Conservation (phyloP, 2,329 filamentous ascomycete species). For the Talaromyces sp. region DNA sequence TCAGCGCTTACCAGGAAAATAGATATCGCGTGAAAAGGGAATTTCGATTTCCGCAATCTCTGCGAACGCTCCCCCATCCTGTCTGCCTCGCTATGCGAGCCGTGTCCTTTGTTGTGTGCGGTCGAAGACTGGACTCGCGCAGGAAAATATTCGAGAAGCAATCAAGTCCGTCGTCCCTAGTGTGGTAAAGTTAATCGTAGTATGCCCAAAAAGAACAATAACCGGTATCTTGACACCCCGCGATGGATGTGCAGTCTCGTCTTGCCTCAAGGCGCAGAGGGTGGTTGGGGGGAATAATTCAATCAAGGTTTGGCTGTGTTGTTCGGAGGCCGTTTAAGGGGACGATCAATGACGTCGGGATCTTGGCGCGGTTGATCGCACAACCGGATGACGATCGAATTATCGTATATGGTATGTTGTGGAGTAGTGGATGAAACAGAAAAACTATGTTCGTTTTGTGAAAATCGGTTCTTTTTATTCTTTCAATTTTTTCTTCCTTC, state of each 20-base stretch:
- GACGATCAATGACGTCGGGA: background rate
- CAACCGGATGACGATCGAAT: background rate
- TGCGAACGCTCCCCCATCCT: background rate
- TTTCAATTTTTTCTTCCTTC: background rate
- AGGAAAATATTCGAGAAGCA: background rate
- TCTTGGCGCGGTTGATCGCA: background rate
- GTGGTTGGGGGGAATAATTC: background rate
- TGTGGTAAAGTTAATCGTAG: background rate
- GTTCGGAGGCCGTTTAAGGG: background rate
- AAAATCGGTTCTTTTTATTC: background rate
- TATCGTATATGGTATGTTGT: background rate
- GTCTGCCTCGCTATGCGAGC: background rate
- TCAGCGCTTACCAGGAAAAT: conserved; percentile 36
- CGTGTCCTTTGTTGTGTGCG: background rate
- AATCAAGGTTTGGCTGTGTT: background rate
- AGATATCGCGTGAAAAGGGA: conserved; percentile 11
- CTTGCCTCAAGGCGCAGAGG: background rate
- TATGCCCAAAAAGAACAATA: background rate
- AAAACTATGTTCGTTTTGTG: background rate
- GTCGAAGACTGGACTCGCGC: background rate
- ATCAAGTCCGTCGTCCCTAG: background rate
- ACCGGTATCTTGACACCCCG: background rate
- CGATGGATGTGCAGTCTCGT: background rate
- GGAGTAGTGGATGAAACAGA: background rate
- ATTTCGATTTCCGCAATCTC: background rate